phyloP scores from a whole-genome alignment of 441 rosid species.

The Aleurites moluccanus region DNA sequence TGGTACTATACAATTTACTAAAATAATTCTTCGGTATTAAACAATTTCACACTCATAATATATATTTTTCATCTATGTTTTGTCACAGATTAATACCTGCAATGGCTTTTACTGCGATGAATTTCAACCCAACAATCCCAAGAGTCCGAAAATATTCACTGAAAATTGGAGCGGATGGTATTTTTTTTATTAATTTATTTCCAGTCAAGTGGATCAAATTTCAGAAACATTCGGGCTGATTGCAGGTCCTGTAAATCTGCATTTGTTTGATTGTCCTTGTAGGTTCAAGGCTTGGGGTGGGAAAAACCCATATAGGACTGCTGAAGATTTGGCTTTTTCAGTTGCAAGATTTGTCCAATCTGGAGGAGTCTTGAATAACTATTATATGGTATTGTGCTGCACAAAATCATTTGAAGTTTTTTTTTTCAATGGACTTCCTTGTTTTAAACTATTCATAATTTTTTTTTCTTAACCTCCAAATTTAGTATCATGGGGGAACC shows the following conservation, averaged over 20 bases:
- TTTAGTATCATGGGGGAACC: conserved; percentile 89
- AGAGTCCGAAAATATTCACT: conserved; percentile 69
- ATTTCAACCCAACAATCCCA: conserved; percentile 47
- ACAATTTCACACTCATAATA: no score
- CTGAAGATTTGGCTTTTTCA: conserved; percentile 70
- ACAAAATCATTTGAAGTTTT: neutral
- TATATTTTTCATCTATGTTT: no score
- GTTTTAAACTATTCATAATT: neutral
- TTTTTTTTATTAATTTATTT: no score
- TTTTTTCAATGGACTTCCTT: no score
- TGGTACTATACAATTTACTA: conserved; percentile 35
- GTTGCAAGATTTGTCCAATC: conserved; percentile 73
- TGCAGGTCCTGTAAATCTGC: neutral
- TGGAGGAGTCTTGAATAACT: conserved; percentile 70
- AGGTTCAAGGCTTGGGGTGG: conserved; percentile 74
- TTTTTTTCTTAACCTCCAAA: neutral
- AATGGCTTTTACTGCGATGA: conserved; percentile 67
- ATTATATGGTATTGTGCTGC: conserved; percentile 55
- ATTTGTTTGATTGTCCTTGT: neutral
- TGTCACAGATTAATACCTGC: conserved; percentile 46
- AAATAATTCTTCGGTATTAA: no score
- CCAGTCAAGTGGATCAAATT: no score
- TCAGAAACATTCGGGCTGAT: no score
- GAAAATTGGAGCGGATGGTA: conserved; percentile 71
- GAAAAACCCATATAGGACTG: conserved; percentile 61